Percentiles rank a stretch among this genome's conserved stretches.
Evolutionary conservation across 225 moss, liverwort and hornwort genomes (phyloP).

Genomic region (Physcomitrellopsis africana): DNA sequence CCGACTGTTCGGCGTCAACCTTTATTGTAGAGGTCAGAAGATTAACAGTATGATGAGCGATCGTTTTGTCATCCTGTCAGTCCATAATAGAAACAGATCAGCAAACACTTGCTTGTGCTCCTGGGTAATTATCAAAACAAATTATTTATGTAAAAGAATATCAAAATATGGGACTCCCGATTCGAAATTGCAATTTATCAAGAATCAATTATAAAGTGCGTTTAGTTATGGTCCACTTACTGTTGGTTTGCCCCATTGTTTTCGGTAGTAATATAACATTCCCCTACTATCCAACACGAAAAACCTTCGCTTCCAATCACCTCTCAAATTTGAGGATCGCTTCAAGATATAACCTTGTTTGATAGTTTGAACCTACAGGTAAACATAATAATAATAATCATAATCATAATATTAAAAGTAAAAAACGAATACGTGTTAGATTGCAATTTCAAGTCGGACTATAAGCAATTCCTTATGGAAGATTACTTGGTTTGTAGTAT

Average conservation of each 20-base stretch:
- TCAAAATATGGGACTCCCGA: constrained; percentile 5
- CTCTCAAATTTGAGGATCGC: constrained; percentile 77
- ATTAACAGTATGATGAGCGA: constrained; percentile 84
- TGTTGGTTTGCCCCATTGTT: constrained; percentile 91
- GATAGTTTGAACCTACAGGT: constrained; percentile 64
- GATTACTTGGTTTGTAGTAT: constrained; percentile 3
- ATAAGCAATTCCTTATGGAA: constrained; percentile 2
- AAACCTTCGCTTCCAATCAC: constrained; percentile 86
- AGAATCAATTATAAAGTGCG: constrained; percentile 6
- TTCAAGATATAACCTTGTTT: constrained; percentile 86
- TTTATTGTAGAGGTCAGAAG: constrained; percentile 83
- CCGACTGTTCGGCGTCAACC: constrained; percentile 83
- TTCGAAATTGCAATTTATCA: not conserved
- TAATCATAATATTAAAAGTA: too few species aligned
- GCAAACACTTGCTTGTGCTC: not conserved
- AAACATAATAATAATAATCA: not conserved
- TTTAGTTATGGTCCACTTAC: constrained; percentile 32
- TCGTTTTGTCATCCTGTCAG: constrained; percentile 72
- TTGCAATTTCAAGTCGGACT: constrained; percentile 14
- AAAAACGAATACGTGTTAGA: constrained; percentile 10
- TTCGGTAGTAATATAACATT: constrained; percentile 81
- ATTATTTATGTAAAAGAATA: not conserved
- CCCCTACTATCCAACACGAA: constrained; percentile 84
- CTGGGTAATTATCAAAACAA: constrained; percentile 1
- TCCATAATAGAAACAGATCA: constrained; percentile 11